Evolutionary conservation across 768 basidiomycete genomes (phyloP), one percentile per base, ranked within the genome.

Genomic region (Basidioascus undulatus): DNA sequence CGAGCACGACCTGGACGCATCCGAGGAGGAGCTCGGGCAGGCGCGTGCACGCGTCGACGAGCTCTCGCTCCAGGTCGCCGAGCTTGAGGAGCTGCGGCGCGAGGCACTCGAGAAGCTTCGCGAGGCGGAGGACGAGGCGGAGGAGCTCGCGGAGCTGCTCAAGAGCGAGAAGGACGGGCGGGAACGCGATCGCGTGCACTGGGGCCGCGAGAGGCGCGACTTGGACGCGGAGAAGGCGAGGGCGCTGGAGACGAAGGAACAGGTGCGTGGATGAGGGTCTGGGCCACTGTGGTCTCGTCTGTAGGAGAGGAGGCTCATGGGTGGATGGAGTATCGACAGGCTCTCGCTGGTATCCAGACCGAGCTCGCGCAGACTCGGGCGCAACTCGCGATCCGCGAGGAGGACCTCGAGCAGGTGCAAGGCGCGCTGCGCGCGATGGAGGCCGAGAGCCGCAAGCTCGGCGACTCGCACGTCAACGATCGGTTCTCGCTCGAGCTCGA

Each of bases 401-500:
- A 63, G 0, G 87, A 96, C 51, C 59, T 94, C 11, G 61, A 62
- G 1, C 67, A 70, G 0, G 69, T 92, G 3, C 79, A 92, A 51
- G 57, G 57, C 6, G 74, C 74, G 0, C 61, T 92, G n/a, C 67
- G 71, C 47, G 57, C 63, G 1, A 57, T 79, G 35, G 83, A 92
- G 52, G 62, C 65, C 23, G 81, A 86, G 56, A 71, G 73, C 19
- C 74, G 75, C 59, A 66, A 71, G 43, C 66, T 75, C 0, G 87
- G 87, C 18, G 82, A 89, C 59, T 71, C 74, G 11, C 77, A 78
- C 51, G 76, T 76, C 0, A 75, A 73, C 3, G 76, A 83, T 19
- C 66, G 72, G 33, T 81, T 83, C 61, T 79, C 79, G 0, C 60
- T 94, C 25, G 81, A 92, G 55, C 68, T 94, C 16, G 87, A 98